Evolutionary conservation across 2,329 filamentous ascomycete genomes (phyloP), one percentile per base, ranked within the genome.

Genomic region (Xylariaceae sp.): DNA sequence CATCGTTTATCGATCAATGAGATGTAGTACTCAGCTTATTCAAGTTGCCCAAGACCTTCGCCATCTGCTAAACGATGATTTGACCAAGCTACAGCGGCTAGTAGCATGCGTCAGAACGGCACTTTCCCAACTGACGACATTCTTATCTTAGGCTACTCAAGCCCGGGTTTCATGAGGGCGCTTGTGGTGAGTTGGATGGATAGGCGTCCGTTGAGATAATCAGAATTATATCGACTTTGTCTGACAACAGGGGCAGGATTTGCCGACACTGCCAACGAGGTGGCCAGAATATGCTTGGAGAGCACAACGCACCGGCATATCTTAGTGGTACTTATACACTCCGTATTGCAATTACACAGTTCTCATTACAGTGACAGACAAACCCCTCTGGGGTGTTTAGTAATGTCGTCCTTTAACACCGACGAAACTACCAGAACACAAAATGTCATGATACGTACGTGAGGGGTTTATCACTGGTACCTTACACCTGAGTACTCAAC

Each of bases 121-220:
- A 71, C 71, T 1, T 74, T 65, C 40, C 75, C 74, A 0, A 60
- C 67, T 14, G 71, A 57, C 7, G 76, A 79, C 58, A 77, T 77
- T 57, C 62, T 74, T 4, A 72, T 70, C 7, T 58, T 75, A 0
- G 74, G 65, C 0, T 77, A 77, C 61, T 73, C 72, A 0, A 80
- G 79, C 58, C 77, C 77, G 1, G 65, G 43, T 1, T 65, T 77
- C 29, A 77, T 78, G 74, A 70, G 76, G 2, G 70, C 71, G 2
- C 68, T 74, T 43, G 68, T 68, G 2, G 71, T n/a, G n/a, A n/a
- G n/a, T 74, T 2, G 74, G 74, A 9, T 78, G 75, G 74, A 71
- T 76, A n/a, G 76, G 76, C 1, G 51, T 67, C 2, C 73, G 74
- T 2, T 67, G 70, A 18, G 62, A 70, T 19, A 78, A 77, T 59